phyloP scores from a whole-genome alignment of 768 basidiomycete species.

The Tylopilus rubrobrunneus region DNA sequence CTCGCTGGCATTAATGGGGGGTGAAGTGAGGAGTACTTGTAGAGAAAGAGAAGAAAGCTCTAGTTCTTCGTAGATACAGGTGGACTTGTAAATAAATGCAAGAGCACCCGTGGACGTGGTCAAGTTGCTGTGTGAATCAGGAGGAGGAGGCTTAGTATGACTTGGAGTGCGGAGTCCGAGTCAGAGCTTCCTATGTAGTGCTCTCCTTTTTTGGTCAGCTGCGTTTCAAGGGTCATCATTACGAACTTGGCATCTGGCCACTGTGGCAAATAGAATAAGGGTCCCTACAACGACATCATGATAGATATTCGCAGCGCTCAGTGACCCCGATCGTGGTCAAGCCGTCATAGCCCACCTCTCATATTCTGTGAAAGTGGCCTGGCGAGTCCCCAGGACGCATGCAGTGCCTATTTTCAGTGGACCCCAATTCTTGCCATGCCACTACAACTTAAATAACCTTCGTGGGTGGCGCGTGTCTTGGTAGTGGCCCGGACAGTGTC shows the following conservation, averaged over 20 bases:
- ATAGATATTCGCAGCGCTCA: neutral
- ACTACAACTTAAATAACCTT: slow-evolving; percentile 5
- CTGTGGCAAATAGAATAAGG: too few relatives aligned
- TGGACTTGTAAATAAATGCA: slow-evolving; percentile 19
- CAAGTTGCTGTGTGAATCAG: slow-evolving; percentile 20
- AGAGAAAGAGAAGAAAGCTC: slow-evolving; percentile 5
- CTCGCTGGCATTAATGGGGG: slow-evolving; percentile 30
- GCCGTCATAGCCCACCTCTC: neutral
- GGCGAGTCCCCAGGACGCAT: neutral
- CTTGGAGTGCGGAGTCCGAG: slow-evolving; percentile 12
- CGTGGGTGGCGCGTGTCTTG: neutral
- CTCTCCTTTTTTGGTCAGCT: slow-evolving; percentile 15
- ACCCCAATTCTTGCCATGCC: slow-evolving; percentile 11
- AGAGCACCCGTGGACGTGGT: slow-evolving; percentile 20
- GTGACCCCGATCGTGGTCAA: neutral
- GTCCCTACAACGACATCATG: neutral
- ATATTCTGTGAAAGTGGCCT: neutral
- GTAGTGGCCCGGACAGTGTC: slow-evolving; percentile 14
- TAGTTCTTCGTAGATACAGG: slow-evolving; percentile 21
- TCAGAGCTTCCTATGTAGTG: slow-evolving; percentile 6
- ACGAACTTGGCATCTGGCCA: neutral
- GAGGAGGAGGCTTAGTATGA: slow-evolving; percentile 18
- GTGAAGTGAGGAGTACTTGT: slow-evolving; percentile 8
- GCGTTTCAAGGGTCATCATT: neutral
- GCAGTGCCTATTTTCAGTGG: neutral